These are phyloP conservation scores for Suhomyces faveliae DNA, from an alignment of 805 yeast species.

Conservation along the genomic window DNA sequence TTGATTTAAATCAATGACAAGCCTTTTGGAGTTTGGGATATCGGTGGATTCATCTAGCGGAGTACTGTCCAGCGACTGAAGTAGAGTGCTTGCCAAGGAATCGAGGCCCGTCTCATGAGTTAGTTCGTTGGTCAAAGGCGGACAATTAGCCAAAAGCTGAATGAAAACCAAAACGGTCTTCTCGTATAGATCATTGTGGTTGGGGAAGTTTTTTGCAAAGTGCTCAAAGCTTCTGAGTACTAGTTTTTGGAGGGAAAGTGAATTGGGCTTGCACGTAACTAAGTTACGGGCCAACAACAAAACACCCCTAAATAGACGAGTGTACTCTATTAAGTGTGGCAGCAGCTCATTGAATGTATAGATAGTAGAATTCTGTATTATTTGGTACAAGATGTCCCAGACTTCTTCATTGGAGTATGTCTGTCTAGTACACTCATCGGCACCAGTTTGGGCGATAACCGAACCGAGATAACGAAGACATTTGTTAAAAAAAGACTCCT, in stretches of 20 bases:
- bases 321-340: background rate
- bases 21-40: background rate
- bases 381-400: background rate
- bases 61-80: background rate
- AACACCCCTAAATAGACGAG: conserved; percentile 46
- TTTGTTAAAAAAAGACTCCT: background rate
- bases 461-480: background rate
- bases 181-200: conserved; percentile 10
- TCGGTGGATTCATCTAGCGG: background rate
- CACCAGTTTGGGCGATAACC: background rate
- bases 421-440: background rate
- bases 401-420: background rate
- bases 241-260: background rate
- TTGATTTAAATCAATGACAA: background rate
- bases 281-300: conserved; percentile 50
- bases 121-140: background rate
- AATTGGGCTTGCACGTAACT: conserved; percentile 15
- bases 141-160: conserved; percentile 24
- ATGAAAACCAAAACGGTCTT: conserved; percentile 19
- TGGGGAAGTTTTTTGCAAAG: conserved; percentile 7
- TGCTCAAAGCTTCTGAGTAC: conserved; percentile 7
- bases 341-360: background rate
- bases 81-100: background rate
- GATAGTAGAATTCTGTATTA: background rate
- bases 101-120: background rate